phyloP scores from a whole-genome alignment of 1,284 basidiomycete species.

The Bjerkandera adusta region DNA sequence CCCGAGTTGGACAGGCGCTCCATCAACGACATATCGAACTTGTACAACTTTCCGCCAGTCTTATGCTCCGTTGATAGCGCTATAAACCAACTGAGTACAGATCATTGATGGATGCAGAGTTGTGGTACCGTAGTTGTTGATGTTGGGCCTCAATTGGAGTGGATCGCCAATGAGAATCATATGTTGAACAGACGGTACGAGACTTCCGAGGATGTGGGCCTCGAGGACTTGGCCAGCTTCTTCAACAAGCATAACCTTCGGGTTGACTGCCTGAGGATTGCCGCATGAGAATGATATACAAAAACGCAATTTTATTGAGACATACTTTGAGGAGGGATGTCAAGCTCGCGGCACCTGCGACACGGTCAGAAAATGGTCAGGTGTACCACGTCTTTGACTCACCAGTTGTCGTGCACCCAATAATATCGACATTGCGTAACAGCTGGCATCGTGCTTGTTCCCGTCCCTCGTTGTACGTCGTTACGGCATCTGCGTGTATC shows the following conservation, averaged over 20 bases:
- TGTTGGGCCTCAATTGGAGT: constrained; percentile 62
- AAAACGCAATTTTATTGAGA: not conserved
- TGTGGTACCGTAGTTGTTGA: constrained; percentile 65
- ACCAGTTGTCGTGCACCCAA: constrained; percentile 74
- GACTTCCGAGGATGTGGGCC: constrained; percentile 61
- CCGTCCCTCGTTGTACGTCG: constrained; percentile 33
- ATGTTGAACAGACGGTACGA: constrained; percentile 43
- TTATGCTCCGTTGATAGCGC: constrained; percentile 40
- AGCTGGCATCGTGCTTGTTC: constrained; percentile 43
- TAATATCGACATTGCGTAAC: constrained; percentile 51
- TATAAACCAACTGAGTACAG: constrained; percentile 16
- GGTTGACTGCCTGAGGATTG: constrained; percentile 36
- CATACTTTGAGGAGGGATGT: constrained; percentile 52
- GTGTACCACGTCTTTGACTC: constrained; percentile 3
- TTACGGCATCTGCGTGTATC: constrained; percentile 28
- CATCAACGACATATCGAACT: constrained; percentile 47
- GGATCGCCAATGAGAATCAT: constrained; percentile 32
- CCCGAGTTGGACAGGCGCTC: constrained; percentile 39
- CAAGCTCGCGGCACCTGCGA: constrained; percentile 62
- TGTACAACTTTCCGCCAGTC: constrained; percentile 34
- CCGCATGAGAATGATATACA: constrained; percentile 4
- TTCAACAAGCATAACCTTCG: constrained; percentile 30
- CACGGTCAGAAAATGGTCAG: not conserved
- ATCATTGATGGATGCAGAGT: too few relatives aligned
- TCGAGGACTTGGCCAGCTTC: constrained; percentile 81